Base-by-base conservation (phyloP, 768 basidiomycete genomes). In the Pleurotus platypus region DNA sequence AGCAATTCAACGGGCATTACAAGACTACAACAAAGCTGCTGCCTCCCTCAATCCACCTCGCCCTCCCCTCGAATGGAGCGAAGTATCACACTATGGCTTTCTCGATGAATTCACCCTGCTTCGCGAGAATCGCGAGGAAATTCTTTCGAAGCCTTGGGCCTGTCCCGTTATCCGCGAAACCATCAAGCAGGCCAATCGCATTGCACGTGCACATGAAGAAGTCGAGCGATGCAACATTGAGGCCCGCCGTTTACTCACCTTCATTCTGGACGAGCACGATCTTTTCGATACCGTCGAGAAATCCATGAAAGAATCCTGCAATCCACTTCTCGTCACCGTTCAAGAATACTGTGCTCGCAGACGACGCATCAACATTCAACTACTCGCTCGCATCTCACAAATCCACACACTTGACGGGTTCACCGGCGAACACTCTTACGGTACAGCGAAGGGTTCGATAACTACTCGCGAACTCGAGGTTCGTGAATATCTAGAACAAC, bases 61-160 rank as follows among this genome's bases (percentile, higher is more conserved):
- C 12, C 49, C 62, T n/a, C 38, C 38, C 4, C 49, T 66, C 18
- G 55, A 55, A 1, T 66, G 63, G 66, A 30, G 48, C 4, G 35
- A 59, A 24, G 65, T 73, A 6, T 58, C 65, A 1, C 60, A 43
- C 11, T 43, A 43, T 13, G 40, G 40, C 40, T 43, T 43, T 43
- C 40, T 43, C 18, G 40, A 43, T 69, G 65, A 74, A 42, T 70
- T 74, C 51, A 49, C 60, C 18, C 61, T 74, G 5, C 64, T 74
- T 2, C 55, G 57, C 7, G 62, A 70, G 43, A 62, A 67, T 0
- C 58, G 62, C 5, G 27, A 62, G 15, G 66, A 71, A 16, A 54
- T 72, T n/a, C 56, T 27, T 4, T 27, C 63, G 2, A 63, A 62
- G 49, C 63, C 58, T 1, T 74, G 72, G 72, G 60, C 62, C 0